These are phyloP conservation scores for Glycyrrhiza uralensis DNA, from an alignment of 306 rosid species.

Conservation along the genomic window DNA sequence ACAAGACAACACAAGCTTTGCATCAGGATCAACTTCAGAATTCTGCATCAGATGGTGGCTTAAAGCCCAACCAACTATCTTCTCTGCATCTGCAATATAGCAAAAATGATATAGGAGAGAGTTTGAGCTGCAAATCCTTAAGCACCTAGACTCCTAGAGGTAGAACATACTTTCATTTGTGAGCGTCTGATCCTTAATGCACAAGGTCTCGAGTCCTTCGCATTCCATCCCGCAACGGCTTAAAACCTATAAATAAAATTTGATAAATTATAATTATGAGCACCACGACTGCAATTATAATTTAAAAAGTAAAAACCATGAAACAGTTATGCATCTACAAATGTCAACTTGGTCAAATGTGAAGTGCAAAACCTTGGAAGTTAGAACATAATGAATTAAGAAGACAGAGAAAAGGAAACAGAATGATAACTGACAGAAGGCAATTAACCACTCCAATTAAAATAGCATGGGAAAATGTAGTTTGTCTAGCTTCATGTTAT, in stretches of 20 bases:
- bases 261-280: conserved; percentile 9
- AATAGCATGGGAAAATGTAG: not conserved
- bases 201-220: conserved; percentile 75
- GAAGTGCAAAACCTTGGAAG: not conserved
- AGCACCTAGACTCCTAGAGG: not conserved
- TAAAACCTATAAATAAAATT: conserved; percentile 65
- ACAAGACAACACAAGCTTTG: conserved; percentile 66
- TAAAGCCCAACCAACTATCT: conserved; percentile 97
- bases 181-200: conserved; percentile 80
- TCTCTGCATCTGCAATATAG: conserved; percentile 82
- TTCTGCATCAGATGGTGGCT: conserved; percentile 93
- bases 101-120: conserved; percentile 15
- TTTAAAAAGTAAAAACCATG: not conserved
- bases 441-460: conserved; percentile 18
- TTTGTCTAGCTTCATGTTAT: not conserved
- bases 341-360: conserved; percentile 16
- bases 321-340: not conserved
- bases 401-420: not conserved
- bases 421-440: not conserved
- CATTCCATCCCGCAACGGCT: conserved; percentile 85
- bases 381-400: not conserved
- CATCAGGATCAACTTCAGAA: conserved; percentile 68
- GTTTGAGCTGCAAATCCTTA: not conserved
- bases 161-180: conserved; percentile 80
- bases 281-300: not conserved